These are phyloP conservation scores for Clarireedia hainanense DNA, from an alignment of 2,329 filamentous ascomycete genomes.

Conservation along the genomic window DNA sequence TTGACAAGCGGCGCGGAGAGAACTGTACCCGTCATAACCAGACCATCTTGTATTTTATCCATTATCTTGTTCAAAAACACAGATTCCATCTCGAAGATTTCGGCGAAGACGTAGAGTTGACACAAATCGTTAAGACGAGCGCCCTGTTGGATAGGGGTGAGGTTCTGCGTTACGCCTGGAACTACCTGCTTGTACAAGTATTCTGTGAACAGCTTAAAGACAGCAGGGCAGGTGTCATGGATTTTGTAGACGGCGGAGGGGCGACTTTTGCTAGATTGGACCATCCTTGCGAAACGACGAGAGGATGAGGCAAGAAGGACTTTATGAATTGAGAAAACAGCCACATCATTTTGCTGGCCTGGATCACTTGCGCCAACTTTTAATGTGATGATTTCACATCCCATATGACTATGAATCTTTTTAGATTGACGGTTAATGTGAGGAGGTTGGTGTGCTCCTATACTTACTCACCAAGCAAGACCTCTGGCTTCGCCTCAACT, in stretches of 20 bases:
- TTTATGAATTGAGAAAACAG: constrained; percentile 1
- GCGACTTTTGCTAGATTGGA: background rate
- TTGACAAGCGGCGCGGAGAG: constrained; percentile 10
- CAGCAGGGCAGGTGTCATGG: background rate
- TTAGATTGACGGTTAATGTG: background rate
- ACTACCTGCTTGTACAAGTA: constrained; percentile 14
- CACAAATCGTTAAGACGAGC: constrained; percentile 10
- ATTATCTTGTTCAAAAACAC: constrained; percentile 18
- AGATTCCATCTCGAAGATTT: constrained; percentile 7
- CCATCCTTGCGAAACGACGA: background rate
- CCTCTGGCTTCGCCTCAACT: background rate
- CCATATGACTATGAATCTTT: background rate
- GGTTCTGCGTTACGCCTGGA: constrained; percentile 4
- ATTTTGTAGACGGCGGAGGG: background rate
- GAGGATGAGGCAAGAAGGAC: background rate
- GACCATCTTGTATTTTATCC: constrained; percentile 22
- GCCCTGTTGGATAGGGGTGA: background rate
- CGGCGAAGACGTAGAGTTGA: constrained; percentile 17
- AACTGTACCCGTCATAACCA: constrained; percentile 9
- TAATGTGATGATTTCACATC: background rate
- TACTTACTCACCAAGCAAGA: constrained; percentile 3
- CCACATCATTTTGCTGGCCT: background rate
- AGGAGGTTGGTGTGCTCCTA: rapidly evolving
- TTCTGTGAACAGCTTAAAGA: constrained; percentile 19
- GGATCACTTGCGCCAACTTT: background rate